These are phyloP conservation scores for Pythium coloratum DNA, from an alignment of 352 stramenopile genomes.

Conservation along the genomic window DNA sequence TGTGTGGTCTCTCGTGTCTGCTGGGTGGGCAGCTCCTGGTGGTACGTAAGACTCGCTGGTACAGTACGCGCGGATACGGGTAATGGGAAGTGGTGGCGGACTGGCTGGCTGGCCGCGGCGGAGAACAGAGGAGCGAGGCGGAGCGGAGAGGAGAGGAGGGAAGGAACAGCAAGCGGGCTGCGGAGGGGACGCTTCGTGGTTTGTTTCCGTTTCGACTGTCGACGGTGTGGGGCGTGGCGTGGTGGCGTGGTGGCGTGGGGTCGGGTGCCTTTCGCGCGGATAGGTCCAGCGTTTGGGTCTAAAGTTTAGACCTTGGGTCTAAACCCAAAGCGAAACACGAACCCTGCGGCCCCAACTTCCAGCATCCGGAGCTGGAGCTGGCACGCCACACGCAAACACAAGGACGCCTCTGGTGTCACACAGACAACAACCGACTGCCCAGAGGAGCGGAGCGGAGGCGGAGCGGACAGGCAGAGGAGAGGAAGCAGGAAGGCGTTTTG, in stretches of 20 bases:
- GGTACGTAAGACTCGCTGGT: neutral
- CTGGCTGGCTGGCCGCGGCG: neutral
- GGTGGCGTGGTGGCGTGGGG: too few species aligned
- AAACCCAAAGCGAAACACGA: conserved; percentile 1
- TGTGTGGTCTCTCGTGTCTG: conserved; percentile 26
- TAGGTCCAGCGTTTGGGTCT: neutral
- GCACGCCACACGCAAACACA: neutral
- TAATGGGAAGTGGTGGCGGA: neutral
- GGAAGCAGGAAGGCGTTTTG: neutral
- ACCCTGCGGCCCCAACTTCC: neutral
- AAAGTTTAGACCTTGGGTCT: neutral
- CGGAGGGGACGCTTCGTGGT: neutral
- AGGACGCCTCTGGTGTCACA: neutral
- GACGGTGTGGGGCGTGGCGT: neutral
- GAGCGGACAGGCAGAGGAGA: neutral
- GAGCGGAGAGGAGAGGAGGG: neutral
- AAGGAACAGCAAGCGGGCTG: too few species aligned
- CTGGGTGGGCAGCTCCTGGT: neutral
- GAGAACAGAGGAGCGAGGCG: neutral
- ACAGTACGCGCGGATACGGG: conserved; percentile 12
- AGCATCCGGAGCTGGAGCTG: neutral
- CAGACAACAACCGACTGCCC: neutral
- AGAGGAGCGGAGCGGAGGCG: neutral
- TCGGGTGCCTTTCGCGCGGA: neutral
- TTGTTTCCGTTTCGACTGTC: conserved; percentile 16